Evolutionary conservation across 345 rosid genomes (phyloP).

Genomic region (Dipteronia sinensis): DNA sequence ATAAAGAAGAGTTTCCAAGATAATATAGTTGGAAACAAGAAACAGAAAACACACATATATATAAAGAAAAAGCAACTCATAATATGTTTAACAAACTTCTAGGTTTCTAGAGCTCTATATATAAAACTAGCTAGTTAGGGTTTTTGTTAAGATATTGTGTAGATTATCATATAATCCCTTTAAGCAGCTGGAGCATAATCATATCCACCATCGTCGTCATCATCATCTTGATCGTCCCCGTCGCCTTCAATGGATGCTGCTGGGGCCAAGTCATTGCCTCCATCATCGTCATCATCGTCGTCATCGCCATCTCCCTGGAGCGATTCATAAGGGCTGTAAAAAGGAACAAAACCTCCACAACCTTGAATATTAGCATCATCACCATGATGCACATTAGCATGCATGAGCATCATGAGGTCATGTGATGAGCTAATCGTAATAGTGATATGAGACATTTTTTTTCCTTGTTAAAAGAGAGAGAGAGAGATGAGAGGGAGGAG

Average conservation of each 20-base stretch:
- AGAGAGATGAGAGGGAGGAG: neutral
- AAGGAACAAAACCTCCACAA: slow-evolving; percentile 3
- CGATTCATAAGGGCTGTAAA: neutral
- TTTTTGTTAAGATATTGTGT: neutral
- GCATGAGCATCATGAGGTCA: neutral
- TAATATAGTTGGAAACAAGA: neutral
- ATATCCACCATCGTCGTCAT: slow-evolving; percentile 21
- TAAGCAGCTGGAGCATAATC: slow-evolving; percentile 42
- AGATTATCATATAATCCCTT: neutral
- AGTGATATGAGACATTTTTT: neutral
- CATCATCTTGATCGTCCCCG: neutral
- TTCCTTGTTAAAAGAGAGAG: no score
- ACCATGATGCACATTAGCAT: slow-evolving; percentile 11
- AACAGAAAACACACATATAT: neutral
- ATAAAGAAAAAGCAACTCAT: neutral
- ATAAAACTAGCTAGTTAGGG: slow-evolving; percentile 13
- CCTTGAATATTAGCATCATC: neutral
- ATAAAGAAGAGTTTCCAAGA: neutral
- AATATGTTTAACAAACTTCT: no score
- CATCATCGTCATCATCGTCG: slow-evolving; percentile 4
- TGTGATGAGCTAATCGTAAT: neutral
- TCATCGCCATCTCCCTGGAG: slow-evolving; percentile 21
- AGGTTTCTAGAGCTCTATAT: no score
- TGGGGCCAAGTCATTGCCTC: neutral
- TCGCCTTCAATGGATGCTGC: slow-evolving; percentile 24